Evolutionary conservation across 2,329 filamentous ascomycete species (phyloP).

Genomic region (Septoria petroselini): DNA sequence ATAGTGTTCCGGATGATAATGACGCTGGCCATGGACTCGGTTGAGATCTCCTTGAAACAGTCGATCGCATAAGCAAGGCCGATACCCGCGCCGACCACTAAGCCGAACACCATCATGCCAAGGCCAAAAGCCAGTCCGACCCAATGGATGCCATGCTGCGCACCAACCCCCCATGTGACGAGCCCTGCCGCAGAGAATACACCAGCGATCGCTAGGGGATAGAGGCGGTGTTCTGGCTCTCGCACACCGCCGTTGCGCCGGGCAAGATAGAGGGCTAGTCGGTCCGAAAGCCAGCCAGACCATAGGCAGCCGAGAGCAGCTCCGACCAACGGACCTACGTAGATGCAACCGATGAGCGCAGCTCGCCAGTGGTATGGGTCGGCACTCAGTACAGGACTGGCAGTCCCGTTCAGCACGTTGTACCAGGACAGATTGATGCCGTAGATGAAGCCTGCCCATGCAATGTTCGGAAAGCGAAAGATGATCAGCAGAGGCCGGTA

Average conservation of each 20-base stretch:
- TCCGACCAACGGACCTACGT: slow-evolving; percentile 37
- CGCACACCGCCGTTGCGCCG: slow-evolving; percentile 41
- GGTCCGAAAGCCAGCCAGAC: slow-evolving; percentile 38
- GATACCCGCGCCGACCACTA: slow-evolving; percentile 42
- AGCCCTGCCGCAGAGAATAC: slow-evolving; percentile 39
- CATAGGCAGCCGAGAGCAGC: slow-evolving; percentile 40
- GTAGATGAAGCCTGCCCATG: slow-evolving; percentile 42
- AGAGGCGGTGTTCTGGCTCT: slow-evolving; percentile 43
- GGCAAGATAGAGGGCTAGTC: slow-evolving; percentile 37
- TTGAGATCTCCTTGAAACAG: slow-evolving; percentile 46
- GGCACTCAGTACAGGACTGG: slow-evolving; percentile 38
- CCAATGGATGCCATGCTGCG: slow-evolving; percentile 46
- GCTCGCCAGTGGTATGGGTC: slow-evolving; percentile 39
- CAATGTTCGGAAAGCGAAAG: slow-evolving; percentile 39
- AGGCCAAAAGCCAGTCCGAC: slow-evolving; percentile 50
- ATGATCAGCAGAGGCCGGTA: slow-evolving; percentile 33
- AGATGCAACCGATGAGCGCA: slow-evolving; percentile 40
- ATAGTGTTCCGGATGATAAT: slow-evolving; percentile 51
- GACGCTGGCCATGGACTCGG: slow-evolving; percentile 46
- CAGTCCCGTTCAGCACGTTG: slow-evolving; percentile 40
- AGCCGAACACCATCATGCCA: slow-evolving; percentile 45
- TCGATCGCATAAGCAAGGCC: slow-evolving; percentile 45
- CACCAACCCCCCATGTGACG: slow-evolving; percentile 47
- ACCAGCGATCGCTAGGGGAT: slow-evolving; percentile 41
- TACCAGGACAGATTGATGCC: slow-evolving; percentile 37